These are phyloP conservation scores for Quercus engelmannii DNA, from an alignment of 306 rosid genomes.

Conservation along the genomic window DNA sequence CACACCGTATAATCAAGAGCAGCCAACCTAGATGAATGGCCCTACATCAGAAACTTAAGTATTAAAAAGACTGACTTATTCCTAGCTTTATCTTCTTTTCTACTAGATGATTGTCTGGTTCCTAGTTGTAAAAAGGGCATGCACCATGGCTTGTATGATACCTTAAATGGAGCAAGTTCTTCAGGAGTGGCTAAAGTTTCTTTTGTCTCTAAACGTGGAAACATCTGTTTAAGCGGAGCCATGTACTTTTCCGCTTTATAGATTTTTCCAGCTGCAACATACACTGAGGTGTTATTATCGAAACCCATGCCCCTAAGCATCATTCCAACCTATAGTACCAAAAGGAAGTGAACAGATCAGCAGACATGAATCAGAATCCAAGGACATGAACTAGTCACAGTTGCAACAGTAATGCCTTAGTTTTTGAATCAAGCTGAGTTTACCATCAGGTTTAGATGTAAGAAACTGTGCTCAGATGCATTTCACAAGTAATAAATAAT, in stretches of 20 bases:
- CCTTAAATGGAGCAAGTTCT: constrained; percentile 87
- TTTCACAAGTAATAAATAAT: background rate
- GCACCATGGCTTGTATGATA: constrained; percentile 27
- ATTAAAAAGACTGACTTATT: constrained; percentile 16
- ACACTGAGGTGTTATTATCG: constrained; percentile 79
- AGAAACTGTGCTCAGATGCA: background rate
- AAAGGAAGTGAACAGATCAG: constrained; percentile 9
- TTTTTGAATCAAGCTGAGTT: background rate
- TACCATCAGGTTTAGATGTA: background rate
- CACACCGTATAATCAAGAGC: constrained; percentile 97
- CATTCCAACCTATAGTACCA: constrained; percentile 76
- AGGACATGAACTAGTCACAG: background rate
- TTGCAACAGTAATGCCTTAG: background rate
- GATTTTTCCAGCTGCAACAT: constrained; percentile 89
- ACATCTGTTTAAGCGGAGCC: constrained; percentile 94
- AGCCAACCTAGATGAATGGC: constrained; percentile 92
- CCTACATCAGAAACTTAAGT: constrained; percentile 56
- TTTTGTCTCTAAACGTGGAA: constrained; percentile 87
- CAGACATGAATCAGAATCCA: background rate
- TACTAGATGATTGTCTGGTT: constrained; percentile 20
- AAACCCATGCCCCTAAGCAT: constrained; percentile 99
- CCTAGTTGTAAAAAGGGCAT: background rate
- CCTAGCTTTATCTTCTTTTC: constrained; percentile 6
- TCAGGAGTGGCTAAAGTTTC: constrained; percentile 70
- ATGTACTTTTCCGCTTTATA: constrained; percentile 79